Base-by-base conservation (phyloP, 2,329 filamentous ascomycete species). In the Fusarium mangiferae region DNA sequence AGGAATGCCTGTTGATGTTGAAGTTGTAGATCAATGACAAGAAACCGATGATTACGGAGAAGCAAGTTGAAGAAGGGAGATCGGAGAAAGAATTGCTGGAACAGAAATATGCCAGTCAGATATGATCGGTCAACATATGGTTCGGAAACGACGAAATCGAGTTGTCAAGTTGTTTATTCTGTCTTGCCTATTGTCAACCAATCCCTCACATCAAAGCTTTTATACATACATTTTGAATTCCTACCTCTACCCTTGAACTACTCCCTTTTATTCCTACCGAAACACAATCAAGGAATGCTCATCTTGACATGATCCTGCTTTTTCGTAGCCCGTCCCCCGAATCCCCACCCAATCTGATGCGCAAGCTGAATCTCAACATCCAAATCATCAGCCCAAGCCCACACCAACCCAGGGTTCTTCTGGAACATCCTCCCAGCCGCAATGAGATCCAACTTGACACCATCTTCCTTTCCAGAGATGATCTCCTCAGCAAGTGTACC, bases 391-490 rank as follows among this genome's bases (percentile, higher is more conserved):
- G 88, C 89, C 82, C 85, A 90, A 5, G 80, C 74, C 83, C 86
- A 89, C 0, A 90, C 88, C 24, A 90, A 75, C 0, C 87, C 87
- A 0, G 89, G 89, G 70, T 90, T 88, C 81, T 89, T 88, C 80
- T 88, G 88, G 75, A 91, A 91, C 81, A 83, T 81, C 3, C 89
- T 83, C 1, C 88, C 89, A 1, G 84, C 84, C 35, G 85, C 81
- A 11, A 87, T 82, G 0, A 87, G 80, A 76, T 91, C 89, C 1
- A 90, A 73, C 2, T 82, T 82, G 12, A 82, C 80, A 18, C 84
- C 82, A 5, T 84, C 70, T 4, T 70, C 69, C 38, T 79, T 70
- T 0, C 81, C 79, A 7, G 75, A 75, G n/a, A 90, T 78, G 7
- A 90, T 64, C 24, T 86, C 81, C 72, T 90, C 83, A 0, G 88